Evolutionary conservation across 2,329 filamentous ascomycete genomes (phyloP).

Genomic region (Trichoderma harzianum): DNA sequence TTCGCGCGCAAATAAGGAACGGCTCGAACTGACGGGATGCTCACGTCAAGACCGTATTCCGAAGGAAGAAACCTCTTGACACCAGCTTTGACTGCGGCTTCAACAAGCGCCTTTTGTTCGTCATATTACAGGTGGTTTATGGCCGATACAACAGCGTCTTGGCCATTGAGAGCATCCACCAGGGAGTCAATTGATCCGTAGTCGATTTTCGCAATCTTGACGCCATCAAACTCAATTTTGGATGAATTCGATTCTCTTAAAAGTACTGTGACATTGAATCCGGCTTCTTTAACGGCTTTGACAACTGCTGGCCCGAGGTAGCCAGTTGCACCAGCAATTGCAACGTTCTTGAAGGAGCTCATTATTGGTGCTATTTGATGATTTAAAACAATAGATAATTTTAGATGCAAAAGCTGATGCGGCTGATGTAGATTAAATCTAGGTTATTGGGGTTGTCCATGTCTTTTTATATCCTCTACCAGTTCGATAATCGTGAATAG

Average conservation of each 20-base stretch:
- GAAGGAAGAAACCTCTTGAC: background rate
- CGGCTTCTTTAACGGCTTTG: background rate
- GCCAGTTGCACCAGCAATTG: background rate
- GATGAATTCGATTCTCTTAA: background rate
- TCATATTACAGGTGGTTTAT: background rate
- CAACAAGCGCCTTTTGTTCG: background rate
- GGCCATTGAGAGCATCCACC: background rate
- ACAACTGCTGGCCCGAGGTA: background rate
- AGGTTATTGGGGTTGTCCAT: background rate
- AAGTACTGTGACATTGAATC: background rate
- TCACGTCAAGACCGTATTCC: background rate
- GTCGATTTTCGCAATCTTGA: background rate
- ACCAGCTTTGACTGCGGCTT: background rate
- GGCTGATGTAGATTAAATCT: background rate
- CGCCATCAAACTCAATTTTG: background rate
- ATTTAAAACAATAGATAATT: too few relatives aligned
- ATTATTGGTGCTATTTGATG: background rate
- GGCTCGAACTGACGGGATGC: background rate
- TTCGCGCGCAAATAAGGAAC: background rate
- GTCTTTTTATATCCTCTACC: background rate
- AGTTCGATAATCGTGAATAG: background rate
- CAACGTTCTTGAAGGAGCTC: background rate
- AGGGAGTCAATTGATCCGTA: background rate
- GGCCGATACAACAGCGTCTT: background rate
- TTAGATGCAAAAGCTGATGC: background rate